phyloP scores from a whole-genome alignment of 306 rosid genomes.

The Glycyrrhiza uralensis region DNA sequence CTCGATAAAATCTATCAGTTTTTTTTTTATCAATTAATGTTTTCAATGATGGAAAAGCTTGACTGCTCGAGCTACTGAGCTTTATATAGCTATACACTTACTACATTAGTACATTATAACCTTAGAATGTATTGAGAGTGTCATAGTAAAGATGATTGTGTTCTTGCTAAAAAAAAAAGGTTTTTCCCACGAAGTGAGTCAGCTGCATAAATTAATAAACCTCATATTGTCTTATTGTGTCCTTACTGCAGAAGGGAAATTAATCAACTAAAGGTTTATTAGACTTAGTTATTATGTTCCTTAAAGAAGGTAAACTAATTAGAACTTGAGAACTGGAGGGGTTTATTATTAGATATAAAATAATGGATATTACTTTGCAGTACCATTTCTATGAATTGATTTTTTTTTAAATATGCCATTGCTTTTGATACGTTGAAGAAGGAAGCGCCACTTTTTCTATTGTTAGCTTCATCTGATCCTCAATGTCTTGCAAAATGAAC shows the following conservation, averaged over 20 bases:
- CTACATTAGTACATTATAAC: too few species aligned
- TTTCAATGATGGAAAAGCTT: too few species aligned
- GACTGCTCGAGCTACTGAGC: too few species aligned
- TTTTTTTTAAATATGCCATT: neutral
- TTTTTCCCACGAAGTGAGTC: too few species aligned
- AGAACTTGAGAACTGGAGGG: neutral
- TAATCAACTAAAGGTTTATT: neutral
- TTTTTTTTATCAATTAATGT: too few species aligned
- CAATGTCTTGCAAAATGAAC: neutral
- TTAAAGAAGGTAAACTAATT: neutral
- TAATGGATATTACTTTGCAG: neutral
- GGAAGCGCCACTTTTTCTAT: neutral
- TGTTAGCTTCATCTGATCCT: neutral
- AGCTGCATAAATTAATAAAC: too few species aligned
- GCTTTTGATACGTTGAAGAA: neutral
- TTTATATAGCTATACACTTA: too few species aligned
- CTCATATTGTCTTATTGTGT: too few species aligned
- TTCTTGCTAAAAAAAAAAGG: neutral
- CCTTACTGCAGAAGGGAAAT: neutral
- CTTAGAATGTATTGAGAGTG: too few species aligned
- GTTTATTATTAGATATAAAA: neutral
- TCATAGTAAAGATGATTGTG: neutral
- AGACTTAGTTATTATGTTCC: neutral
- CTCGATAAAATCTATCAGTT: too few species aligned
- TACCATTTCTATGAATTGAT: neutral